phyloP scores from a whole-genome alignment of 2,329 filamentous ascomycete species.

The Phialophora tarda region DNA sequence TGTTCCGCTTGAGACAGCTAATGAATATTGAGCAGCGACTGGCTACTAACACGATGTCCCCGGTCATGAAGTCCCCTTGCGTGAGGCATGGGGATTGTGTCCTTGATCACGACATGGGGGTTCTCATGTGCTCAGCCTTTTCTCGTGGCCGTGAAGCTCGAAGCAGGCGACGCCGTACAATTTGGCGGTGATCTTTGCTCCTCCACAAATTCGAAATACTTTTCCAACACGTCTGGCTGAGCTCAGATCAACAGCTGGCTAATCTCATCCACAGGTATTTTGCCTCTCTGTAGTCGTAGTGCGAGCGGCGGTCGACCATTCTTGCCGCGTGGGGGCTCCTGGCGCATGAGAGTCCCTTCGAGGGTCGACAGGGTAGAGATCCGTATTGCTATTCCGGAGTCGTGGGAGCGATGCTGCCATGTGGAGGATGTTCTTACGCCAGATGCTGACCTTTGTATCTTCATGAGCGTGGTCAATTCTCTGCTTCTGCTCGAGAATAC shows the following conservation, averaged over 20 bases:
- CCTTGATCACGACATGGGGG: neutral
- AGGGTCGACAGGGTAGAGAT: neutral
- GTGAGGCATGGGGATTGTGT: neutral
- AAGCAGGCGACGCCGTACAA: neutral
- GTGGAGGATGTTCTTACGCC: neutral
- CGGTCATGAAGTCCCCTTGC: neutral
- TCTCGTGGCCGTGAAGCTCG: neutral
- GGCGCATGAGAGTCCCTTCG: neutral
- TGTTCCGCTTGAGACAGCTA: neutral
- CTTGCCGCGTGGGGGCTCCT: neutral
- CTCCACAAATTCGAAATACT: no score
- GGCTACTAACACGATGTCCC: neutral
- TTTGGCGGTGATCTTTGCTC: neutral
- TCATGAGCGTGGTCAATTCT: neutral
- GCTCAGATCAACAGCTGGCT: neutral
- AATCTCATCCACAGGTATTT: neutral
- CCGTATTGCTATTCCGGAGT: neutral
- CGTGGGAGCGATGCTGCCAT: neutral
- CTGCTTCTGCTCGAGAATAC: neutral
- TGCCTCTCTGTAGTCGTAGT: neutral
- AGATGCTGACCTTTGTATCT: neutral
- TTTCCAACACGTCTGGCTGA: neutral
- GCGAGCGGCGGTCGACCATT: neutral
- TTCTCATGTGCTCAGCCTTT: neutral
- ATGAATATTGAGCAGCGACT: neutral